Conservation (phyloP, 441 rosid species). For the Gossypium laxum region DNA sequence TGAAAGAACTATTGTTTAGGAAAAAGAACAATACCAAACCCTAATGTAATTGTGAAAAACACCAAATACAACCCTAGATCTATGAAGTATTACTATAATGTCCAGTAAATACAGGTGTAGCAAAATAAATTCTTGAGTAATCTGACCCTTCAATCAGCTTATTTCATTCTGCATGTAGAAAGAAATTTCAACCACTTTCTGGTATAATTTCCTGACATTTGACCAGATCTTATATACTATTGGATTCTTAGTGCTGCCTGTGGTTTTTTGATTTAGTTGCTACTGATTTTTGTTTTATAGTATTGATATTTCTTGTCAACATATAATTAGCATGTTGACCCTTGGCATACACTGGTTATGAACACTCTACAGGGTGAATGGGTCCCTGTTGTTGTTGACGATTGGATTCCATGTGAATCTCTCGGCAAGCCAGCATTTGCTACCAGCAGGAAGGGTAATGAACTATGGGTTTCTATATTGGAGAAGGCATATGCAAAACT, state of each 20-base stretch:
- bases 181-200: background rate
- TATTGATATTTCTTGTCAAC: background rate
- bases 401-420: conserved; percentile 98
- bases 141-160: background rate
- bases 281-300: background rate
- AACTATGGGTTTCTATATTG: conserved; percentile 93
- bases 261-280: background rate
- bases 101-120: background rate
- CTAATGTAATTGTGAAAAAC: background rate
- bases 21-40: background rate
- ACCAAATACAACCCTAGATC: background rate
- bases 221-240: background rate
- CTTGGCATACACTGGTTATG: conserved; percentile 5
- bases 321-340: background rate
- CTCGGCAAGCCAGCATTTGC: conserved; percentile 98
- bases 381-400: conserved; percentile 99
- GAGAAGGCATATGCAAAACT: conserved; percentile 98
- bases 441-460: conserved; percentile 84
- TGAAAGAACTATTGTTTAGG: background rate
- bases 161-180: background rate
- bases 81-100: background rate
- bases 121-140: background rate
- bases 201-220: background rate
- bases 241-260: background rate
- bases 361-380: conserved; percentile 79